A percentile compares a stretch with the other conserved stretches of the same genome.
Evolutionary conservation across 495 filamentous ascomycete species (phyloP).

Genomic region (Daldinia concentrica): DNA sequence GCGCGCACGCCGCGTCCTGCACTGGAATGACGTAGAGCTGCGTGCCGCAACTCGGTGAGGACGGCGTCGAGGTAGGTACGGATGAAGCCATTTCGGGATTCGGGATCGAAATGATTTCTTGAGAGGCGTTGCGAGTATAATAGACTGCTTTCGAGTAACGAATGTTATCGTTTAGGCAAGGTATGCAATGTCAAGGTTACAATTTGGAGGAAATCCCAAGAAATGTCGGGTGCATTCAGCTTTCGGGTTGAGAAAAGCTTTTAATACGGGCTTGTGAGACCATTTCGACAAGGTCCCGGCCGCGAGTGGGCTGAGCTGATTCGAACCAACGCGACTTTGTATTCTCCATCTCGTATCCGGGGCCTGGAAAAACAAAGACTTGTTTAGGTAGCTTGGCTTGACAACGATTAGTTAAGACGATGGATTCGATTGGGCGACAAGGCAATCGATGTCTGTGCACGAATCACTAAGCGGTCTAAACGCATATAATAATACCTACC

Average conservation of each 20-base stretch:
- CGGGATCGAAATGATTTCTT: not conserved
- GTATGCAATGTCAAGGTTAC: not conserved
- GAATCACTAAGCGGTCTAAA: too few species aligned
- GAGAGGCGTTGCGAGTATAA: too few species aligned
- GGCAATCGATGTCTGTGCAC: constrained; percentile 25
- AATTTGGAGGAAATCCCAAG: not conserved
- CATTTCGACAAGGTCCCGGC: not conserved
- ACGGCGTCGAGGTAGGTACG: constrained; percentile 35
- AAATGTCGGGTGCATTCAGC: not conserved
- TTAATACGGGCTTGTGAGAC: constrained; percentile 7
- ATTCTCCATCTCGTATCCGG: constrained; percentile 27
- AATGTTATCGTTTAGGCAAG: too few species aligned
- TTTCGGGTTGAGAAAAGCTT: not conserved
- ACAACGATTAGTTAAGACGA: not conserved
- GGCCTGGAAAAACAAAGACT: not conserved
- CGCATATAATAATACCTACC: not conserved
- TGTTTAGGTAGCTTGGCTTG: not conserved
- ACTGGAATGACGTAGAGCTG: constrained; percentile 54
- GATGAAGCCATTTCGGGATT: constrained; percentile 32
- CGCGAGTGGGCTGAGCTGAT: constrained; percentile 15
- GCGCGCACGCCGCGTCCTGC: constrained; percentile 57
- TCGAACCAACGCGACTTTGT: not conserved
- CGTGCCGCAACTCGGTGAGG: constrained; percentile 45
- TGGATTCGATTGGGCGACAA: constrained; percentile 8
- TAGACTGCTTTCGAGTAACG: too few species aligned